Conservation (phyloP, 1,284 basidiomycete genomes). For the Fomitopsis schrenkii region DNA sequence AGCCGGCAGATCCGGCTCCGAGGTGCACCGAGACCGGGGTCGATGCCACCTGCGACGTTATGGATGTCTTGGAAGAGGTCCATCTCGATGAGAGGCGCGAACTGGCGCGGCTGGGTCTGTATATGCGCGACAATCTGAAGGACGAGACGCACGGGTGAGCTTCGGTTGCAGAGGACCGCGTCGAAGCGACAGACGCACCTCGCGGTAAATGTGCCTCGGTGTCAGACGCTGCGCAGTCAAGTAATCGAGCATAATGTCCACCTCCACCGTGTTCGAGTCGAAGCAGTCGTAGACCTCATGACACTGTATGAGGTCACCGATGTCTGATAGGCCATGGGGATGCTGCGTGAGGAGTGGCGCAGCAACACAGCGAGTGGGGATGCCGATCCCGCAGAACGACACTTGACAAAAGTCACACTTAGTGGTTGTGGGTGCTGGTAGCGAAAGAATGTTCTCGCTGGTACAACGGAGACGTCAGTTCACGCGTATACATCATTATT, state of each 20-base stretch:
- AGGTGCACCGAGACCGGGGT: conserved; percentile 51
- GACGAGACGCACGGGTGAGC: neutral
- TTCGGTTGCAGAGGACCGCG: neutral
- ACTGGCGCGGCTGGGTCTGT: conserved; percentile 54
- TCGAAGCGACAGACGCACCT: conserved; percentile 38
- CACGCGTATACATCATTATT: neutral
- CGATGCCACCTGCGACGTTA: conserved; percentile 44
- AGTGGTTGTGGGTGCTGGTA: conserved; percentile 65
- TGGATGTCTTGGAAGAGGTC: conserved; percentile 69
- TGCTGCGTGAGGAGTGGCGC: conserved; percentile 53
- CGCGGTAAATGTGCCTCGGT: conserved; percentile 68
- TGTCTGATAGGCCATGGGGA: conserved; percentile 61
- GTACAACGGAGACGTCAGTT: conserved; percentile 21
- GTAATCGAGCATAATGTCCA: conserved; percentile 77
- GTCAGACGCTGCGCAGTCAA: conserved; percentile 52
- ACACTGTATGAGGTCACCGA: conserved; percentile 69
- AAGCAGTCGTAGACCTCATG: conserved; percentile 74
- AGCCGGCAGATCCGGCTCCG: conserved; percentile 58
- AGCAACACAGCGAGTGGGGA: conserved; percentile 65
- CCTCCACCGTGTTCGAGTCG: conserved; percentile 68
- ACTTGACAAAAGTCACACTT: conserved; percentile 77
- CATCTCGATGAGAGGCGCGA: conserved; percentile 59
- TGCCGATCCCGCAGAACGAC: conserved; percentile 71
- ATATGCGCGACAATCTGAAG: conserved; percentile 57
- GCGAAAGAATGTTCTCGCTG: conserved; percentile 64